Evolutionary conservation across 495 filamentous ascomycete genomes (phyloP).

Genomic region (Penicillium fimorum): DNA sequence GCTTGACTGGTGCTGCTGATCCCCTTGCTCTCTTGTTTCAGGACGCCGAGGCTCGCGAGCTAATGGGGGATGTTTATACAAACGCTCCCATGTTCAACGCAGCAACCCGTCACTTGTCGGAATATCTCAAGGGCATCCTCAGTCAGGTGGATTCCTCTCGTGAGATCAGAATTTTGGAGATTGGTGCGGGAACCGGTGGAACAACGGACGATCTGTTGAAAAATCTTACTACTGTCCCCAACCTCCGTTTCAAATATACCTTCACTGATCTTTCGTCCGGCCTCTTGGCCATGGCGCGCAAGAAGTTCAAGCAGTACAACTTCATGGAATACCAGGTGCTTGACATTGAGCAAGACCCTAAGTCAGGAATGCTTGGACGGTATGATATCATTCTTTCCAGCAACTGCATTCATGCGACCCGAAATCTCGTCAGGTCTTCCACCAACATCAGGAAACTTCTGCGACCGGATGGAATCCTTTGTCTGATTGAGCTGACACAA

Average conservation of each 20-base stretch:
- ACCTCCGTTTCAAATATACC: slow-evolving; percentile 33
- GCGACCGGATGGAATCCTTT: slow-evolving; percentile 35
- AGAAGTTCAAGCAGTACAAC: slow-evolving; percentile 24
- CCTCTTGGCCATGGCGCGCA: slow-evolving; percentile 31
- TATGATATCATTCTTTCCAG: slow-evolving; percentile 40
- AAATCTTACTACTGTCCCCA: slow-evolving; percentile 14
- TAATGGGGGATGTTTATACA: no score
- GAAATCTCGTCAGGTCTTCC: slow-evolving; percentile 25
- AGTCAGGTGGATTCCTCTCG: neutral
- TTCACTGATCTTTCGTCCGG: slow-evolving; percentile 43
- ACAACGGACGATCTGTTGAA: slow-evolving; percentile 35
- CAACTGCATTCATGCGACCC: slow-evolving; percentile 48
- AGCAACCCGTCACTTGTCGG: no score
- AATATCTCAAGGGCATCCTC: no score
- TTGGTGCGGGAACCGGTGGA: slow-evolving; percentile 42
- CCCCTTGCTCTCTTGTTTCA: no score
- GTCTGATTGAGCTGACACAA: slow-evolving; percentile 41
- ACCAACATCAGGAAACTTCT: slow-evolving; percentile 33
- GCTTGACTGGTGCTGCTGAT: no score
- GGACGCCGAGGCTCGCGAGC: no score
- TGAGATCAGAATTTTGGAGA: slow-evolving; percentile 31
- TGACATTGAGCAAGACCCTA: slow-evolving; percentile 36
- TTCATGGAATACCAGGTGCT: slow-evolving; percentile 31
- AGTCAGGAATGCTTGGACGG: slow-evolving; percentile 11
- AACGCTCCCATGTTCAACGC: no score